Evolutionary conservation across 805 yeast species (phyloP).

Genomic region (Ascoidea rubescens): DNA sequence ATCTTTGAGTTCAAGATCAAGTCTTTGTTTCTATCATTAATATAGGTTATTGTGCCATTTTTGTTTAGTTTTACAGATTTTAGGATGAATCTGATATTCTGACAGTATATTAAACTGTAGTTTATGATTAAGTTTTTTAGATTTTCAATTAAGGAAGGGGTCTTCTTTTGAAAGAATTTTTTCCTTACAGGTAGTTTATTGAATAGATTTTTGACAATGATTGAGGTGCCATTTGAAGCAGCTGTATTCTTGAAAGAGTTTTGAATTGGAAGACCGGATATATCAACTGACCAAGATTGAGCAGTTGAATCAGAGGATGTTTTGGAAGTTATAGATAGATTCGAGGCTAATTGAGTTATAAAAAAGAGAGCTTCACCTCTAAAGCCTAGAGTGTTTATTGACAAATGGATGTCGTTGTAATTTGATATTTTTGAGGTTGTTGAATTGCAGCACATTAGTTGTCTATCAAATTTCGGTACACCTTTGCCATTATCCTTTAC

Average conservation of each 20-base stretch:
- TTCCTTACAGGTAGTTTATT: slow-evolving; percentile 20
- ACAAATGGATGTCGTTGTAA: slow-evolving; percentile 16
- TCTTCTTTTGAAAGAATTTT: slow-evolving; percentile 16
- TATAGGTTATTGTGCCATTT: not conserved
- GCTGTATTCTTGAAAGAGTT: slow-evolving; percentile 14
- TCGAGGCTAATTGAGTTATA: slow-evolving; percentile 17
- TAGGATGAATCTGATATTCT: slow-evolving; percentile 14
- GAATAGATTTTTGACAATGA: slow-evolving; percentile 20
- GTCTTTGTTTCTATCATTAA: slow-evolving; percentile 4
- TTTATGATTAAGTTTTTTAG: slow-evolving; percentile 15
- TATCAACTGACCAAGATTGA: slow-evolving; percentile 22
- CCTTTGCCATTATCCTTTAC: slow-evolving; percentile 31
- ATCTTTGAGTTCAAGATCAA: slow-evolving; percentile 7
- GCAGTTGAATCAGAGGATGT: slow-evolving; percentile 18
- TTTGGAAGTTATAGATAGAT: slow-evolving; percentile 19
- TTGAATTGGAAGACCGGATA: slow-evolving; percentile 16
- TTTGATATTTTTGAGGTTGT: slow-evolving; percentile 28
- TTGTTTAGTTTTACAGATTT: slow-evolving; percentile 3
- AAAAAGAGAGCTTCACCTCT: slow-evolving; percentile 35
- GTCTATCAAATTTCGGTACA: slow-evolving; percentile 17
- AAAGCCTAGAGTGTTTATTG: slow-evolving; percentile 26
- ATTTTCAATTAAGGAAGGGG: slow-evolving; percentile 14
- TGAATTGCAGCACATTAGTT: slow-evolving; percentile 21
- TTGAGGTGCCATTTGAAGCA: slow-evolving; percentile 22
- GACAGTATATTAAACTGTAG: slow-evolving; percentile 19